Evolutionary conservation across 1,284 basidiomycete species (phyloP).

Genomic region (Salmacisia buchloeana): DNA sequence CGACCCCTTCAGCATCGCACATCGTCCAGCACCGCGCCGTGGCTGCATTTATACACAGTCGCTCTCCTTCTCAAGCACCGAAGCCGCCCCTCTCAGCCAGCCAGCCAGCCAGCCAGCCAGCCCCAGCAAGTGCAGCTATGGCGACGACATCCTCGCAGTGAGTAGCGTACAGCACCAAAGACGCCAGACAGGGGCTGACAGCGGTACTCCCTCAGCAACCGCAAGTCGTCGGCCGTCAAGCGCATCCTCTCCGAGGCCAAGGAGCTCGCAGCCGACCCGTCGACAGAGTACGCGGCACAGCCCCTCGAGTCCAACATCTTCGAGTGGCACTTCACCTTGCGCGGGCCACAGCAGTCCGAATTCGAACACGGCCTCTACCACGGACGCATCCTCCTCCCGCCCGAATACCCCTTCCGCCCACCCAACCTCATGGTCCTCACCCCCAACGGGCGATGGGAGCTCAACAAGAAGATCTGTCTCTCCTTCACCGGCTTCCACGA

Average conservation of each 20-base stretch:
- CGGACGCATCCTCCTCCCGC: slow-evolving; percentile 80
- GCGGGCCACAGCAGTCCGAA: slow-evolving; percentile 61
- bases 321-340: slow-evolving; percentile 95
- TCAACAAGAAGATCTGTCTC: slow-evolving; percentile 75
- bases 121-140: no score
- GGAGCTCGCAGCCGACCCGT: slow-evolving; percentile 75
- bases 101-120: no score
- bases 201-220: no score
- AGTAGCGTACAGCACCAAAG: no score
- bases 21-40: no score
- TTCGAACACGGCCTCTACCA: slow-evolving; percentile 63
- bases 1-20: no score
- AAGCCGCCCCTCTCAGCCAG: no score
- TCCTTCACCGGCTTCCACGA: slow-evolving; percentile 39
- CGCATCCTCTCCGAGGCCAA: slow-evolving; percentile 92
- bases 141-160: no score
- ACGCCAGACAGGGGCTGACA: no score
- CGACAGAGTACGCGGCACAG: slow-evolving; percentile 73
- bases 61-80: no score
- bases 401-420: slow-evolving; percentile 89
- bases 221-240: slow-evolving; percentile 72
- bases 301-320: slow-evolving; percentile 62
- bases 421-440: slow-evolving; percentile 91
- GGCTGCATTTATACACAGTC: no score
- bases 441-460: slow-evolving; percentile 88